Evolutionary conservation across 2,329 filamentous ascomycete genomes (phyloP).

Genomic region (Epichloe elymi): DNA sequence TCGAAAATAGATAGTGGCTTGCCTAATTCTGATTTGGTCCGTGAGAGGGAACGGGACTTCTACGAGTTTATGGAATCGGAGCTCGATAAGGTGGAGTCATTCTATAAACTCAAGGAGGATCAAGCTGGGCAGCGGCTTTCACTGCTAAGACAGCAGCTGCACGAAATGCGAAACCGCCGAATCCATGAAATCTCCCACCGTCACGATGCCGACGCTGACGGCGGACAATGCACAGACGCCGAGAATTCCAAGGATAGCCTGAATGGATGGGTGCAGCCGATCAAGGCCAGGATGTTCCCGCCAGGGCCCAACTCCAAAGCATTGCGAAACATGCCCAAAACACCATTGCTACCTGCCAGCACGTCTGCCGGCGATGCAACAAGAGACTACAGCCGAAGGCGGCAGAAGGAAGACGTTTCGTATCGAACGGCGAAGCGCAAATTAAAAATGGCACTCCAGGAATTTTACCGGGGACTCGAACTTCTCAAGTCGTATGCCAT

Average conservation of each 20-base stretch:
- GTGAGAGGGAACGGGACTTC: conserved; percentile 69
- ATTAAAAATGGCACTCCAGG: conserved; percentile 78
- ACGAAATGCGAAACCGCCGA: conserved; percentile 81
- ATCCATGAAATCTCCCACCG: conserved; percentile 52
- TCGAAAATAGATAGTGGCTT: conserved; percentile 29
- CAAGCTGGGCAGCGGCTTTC: conserved; percentile 63
- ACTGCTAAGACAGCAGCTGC: conserved; percentile 68
- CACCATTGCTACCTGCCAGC: conserved; percentile 27
- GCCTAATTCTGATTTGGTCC: conserved; percentile 46
- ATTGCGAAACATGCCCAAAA: conserved; percentile 39
- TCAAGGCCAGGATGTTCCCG: conserved; percentile 40
- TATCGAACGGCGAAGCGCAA: conserved; percentile 85
- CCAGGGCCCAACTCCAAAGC: conserved; percentile 49
- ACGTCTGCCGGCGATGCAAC: conserved; percentile 18
- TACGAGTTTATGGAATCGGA: conserved; percentile 73
- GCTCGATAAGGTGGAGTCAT: conserved; percentile 80
- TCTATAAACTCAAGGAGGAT: conserved; percentile 79
- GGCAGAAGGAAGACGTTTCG: conserved; percentile 45
- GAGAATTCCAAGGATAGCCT: conserved; percentile 16
- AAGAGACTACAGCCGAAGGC: conserved; percentile 39
- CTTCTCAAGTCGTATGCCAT: conserved; percentile 83
- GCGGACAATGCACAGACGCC: conserved; percentile 10
- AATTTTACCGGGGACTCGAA: conserved; percentile 86
- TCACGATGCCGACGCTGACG: conserved; percentile 19
- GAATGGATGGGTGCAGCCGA: conserved; percentile 35